These are phyloP conservation scores for Botryotinia convoluta DNA, from an alignment of 2,329 filamentous ascomycete species.

Conservation along the genomic window DNA sequence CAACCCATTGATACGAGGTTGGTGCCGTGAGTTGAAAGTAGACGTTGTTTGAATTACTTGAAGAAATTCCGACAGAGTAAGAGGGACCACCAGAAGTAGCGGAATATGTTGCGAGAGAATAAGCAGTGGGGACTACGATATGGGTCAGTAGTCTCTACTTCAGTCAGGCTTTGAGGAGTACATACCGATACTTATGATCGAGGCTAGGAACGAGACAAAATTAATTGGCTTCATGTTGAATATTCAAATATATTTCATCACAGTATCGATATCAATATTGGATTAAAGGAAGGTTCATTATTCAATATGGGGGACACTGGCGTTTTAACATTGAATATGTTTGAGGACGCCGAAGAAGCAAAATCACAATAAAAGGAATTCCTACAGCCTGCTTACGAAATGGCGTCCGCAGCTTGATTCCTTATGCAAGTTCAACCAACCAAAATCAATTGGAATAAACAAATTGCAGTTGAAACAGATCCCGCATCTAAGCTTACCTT, in stretches of 20 bases:
- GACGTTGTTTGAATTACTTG: constrained; percentile 45
- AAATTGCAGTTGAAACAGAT: constrained; percentile 9
- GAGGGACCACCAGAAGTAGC: constrained; percentile 22
- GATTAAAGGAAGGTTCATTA: not conserved
- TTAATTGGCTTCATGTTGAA: constrained; percentile 11
- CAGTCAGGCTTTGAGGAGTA: not conserved
- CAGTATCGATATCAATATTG: not conserved
- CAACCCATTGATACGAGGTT: constrained; percentile 53
- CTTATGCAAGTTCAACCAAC: not conserved
- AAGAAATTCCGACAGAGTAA: constrained; percentile 32
- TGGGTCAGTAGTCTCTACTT: not conserved
- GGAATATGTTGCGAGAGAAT: constrained; percentile 29
- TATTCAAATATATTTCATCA: not conserved
- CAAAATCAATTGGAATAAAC: not conserved
- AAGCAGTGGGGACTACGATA: constrained; percentile 21
- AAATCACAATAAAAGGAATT: not conserved
- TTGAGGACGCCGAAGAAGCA: not conserved
- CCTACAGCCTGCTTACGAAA: not conserved
- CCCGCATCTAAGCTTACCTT: not conserved
- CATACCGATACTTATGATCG: constrained; percentile 10
- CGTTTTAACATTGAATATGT: not conserved
- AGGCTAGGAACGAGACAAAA: not conserved
- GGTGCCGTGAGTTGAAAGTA: constrained; percentile 57
- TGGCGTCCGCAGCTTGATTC: not conserved
- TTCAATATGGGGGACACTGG: too few relatives aligned